A percentile compares a stretch with the other conserved stretches of the same genome.
These are phyloP conservation scores for Aciculosporium take DNA, from an alignment of 2,329 filamentous ascomycete species.

Conservation along the genomic window DNA sequence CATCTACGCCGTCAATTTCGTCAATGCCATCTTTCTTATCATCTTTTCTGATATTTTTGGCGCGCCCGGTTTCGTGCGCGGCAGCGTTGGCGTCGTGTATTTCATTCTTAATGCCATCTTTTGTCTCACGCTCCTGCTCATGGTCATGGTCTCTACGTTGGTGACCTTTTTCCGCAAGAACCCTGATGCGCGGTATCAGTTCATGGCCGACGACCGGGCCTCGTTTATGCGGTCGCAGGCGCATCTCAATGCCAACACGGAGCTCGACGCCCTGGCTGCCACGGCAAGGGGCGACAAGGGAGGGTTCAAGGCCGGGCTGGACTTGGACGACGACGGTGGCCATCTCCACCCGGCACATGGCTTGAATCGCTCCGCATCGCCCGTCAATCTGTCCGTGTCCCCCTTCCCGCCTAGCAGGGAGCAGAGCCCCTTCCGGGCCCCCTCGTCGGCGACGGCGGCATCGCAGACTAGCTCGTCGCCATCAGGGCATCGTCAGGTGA, in stretches of 20 bases:
- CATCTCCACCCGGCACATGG: conserved; percentile 23
- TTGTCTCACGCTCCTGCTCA: conserved; percentile 64
- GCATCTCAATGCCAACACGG: conserved; percentile 59
- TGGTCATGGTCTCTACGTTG: conserved; percentile 46
- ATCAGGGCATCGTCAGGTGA: conserved; percentile 21
- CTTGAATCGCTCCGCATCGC: conserved; percentile 14
- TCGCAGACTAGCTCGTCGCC: conserved; percentile 2
- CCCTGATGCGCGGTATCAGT: conserved; percentile 83
- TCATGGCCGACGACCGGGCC: conserved; percentile 85
- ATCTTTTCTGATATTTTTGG: conserved; percentile 78
- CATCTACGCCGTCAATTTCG: conserved; percentile 75
- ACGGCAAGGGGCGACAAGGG: conserved; percentile 63
- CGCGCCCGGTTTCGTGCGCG: conserved; percentile 66
- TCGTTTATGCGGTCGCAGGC: conserved; percentile 95
- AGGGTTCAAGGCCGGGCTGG: conserved; percentile 21
- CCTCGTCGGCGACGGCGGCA: conserved; percentile 20
- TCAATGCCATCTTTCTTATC: conserved; percentile 76
- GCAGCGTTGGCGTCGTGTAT: conserved; percentile 76
- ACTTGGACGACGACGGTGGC: conserved; percentile 29
- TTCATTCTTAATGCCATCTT: conserved; percentile 78
- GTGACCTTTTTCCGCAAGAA: conserved; percentile 78
- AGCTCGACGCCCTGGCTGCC: conserved; percentile 79
- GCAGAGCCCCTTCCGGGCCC: conserved; percentile 22
- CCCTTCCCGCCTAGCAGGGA: conserved; percentile 26
- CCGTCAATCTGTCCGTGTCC: conserved; percentile 28